Evolutionary conservation across 78 protist species (phyloP), one percentile per base, ranked within the genome.

Genomic region (Diacronema lutheri): DNA sequence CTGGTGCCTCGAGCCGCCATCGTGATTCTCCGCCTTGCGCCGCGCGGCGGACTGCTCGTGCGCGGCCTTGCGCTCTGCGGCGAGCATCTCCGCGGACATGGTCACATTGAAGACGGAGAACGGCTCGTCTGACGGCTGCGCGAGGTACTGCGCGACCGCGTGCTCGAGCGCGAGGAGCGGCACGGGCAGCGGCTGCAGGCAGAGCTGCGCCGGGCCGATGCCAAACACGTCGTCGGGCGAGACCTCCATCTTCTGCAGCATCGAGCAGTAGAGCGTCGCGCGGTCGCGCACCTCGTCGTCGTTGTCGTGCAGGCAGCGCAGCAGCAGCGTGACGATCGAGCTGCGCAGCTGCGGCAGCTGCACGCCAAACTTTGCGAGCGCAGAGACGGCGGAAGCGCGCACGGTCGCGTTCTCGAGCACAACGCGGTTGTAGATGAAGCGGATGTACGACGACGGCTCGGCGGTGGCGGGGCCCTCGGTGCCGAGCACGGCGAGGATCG

Each of bases 261-360:
- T 31, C 55, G 77, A 0, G 56, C 87, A 37, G 76, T 87, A 92
- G 41, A 94, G 74, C 5, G 92, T 90, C 1, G 97, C 96, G 50
- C 99, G 90, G 82, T 97, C 99, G 21, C 99, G 88, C 44, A 97
- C 98, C 86, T 97, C 99, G 77, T 96, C 98, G 69, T 97, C 98
- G 56, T 83, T 86, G 90, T 97, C 99, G 62, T 68, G 61, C 41
- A 92, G 62, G 80, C 95, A 93, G 69, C 95, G 74, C 88, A 84
- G 65, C 37, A 96, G 86, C 23, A 96, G 80, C 31, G 58, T 55
- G 56, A 78, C 33, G 60, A 96, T 81, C 41, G 82, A 62, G 0
- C 79, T 79, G 44, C 88, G 89, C 50, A 97, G 92, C 64, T 57
- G 33, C 31, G 83, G 86, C 57, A 64, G 44, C 38, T 40, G 61